Percentiles rank a stretch among this genome's conserved stretches.
Conservation (phyloP, 164 flowering plant species). For the Stephania yunnanensis region DNA sequence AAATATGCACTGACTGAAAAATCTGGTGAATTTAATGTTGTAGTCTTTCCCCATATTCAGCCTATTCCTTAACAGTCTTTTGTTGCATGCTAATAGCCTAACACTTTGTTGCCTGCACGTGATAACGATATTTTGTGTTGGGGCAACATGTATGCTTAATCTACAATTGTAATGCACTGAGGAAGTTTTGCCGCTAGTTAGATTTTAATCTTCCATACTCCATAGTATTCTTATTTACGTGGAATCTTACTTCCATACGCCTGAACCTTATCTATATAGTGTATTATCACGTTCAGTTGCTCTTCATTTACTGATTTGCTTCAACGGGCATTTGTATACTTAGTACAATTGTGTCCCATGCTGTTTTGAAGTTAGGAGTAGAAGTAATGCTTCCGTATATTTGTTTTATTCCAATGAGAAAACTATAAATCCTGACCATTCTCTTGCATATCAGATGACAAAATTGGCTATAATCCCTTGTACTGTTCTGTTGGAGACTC, state of each 20-base stretch:
- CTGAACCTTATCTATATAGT: not conserved
- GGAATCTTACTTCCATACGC: not conserved
- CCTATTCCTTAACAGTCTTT: not conserved
- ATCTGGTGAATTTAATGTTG: not conserved
- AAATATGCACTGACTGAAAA: not conserved
- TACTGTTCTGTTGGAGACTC: slow-evolving; percentile 86
- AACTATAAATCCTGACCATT: slow-evolving; percentile 1
- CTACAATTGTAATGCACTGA: not conserved
- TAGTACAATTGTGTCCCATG: not conserved
- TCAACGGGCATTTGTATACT: not conserved
- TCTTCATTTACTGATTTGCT: not conserved
- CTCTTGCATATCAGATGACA: slow-evolving; percentile 64
- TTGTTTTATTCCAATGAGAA: not conserved
- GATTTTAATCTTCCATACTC: not conserved
- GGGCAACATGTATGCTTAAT: not conserved
- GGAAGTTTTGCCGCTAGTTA: not conserved
- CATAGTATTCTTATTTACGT: not conserved
- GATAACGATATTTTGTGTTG: not conserved
- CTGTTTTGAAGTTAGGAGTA: not conserved
- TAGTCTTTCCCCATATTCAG: not conserved
- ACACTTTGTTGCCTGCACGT: not conserved
- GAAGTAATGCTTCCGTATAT: not conserved
- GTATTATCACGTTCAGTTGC: not conserved
- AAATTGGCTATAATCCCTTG: slow-evolving; percentile 94
- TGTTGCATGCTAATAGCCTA: not conserved